A percentile compares a stretch with the other conserved stretches of the same genome.
Conservation (phyloP, 768 basidiomycete species). For the Porphyrellus cyaneotinctus region DNA sequence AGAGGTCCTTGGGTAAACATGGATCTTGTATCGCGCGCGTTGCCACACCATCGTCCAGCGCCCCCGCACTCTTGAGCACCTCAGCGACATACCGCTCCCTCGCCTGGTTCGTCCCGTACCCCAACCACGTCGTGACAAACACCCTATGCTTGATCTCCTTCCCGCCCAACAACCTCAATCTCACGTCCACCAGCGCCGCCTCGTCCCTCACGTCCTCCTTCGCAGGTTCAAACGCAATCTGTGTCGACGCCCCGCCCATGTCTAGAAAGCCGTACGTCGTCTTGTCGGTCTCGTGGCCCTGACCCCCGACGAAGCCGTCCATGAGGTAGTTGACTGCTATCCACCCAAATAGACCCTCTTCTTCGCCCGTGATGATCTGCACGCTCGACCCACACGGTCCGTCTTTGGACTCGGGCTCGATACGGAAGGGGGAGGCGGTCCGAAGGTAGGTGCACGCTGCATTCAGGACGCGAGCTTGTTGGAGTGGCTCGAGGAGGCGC, state of each 20-base stretch:
- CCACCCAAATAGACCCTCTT: constrained; percentile 98
- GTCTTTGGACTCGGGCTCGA: constrained; percentile 57
- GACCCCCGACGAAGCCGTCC: constrained; percentile 76
- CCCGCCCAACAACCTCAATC: constrained; percentile 76
- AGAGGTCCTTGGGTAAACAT: constrained; percentile 79
- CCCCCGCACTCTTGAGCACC: constrained; percentile 55
- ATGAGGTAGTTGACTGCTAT: constrained; percentile 98
- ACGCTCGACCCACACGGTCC: constrained; percentile 93
- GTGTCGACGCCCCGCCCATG: constrained; percentile 99
- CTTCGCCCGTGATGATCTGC: constrained; percentile 94
- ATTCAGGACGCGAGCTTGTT: constrained; percentile 70
- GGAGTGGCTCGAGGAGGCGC: constrained; percentile 71
- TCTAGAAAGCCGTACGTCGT: constrained; percentile 97
- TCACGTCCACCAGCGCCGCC: constrained; percentile 67
- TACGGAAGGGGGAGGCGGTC: constrained; percentile 71
- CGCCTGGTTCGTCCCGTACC: constrained; percentile 98
- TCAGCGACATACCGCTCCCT: constrained; percentile 85
- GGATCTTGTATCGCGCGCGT: constrained; percentile 67
- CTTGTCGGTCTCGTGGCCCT: constrained; percentile 36
- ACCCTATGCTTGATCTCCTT: constrained; percentile 87
- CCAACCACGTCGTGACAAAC: constrained; percentile 98
- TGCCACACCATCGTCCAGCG: constrained; percentile 15
- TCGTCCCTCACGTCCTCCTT: constrained; percentile 49
- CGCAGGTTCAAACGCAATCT: constrained; percentile 94
- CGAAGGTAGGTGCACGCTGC: constrained; percentile 75